These are phyloP conservation scores for Cicer bijugum DNA, from an alignment of 306 rosid genomes.

Conservation along the genomic window DNA sequence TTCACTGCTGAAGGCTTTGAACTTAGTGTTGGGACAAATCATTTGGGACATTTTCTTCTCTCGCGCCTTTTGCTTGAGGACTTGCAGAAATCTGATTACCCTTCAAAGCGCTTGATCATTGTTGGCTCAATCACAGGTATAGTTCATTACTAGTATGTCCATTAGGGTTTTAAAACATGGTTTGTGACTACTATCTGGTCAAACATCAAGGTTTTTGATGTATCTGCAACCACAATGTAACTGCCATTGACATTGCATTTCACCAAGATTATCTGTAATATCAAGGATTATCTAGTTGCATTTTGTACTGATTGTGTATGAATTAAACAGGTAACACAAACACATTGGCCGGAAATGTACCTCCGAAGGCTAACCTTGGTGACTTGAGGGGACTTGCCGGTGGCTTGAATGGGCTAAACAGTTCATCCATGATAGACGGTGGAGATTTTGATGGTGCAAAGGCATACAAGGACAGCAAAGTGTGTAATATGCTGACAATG, in stretches of 20 bases:
- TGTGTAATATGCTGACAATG: constrained; percentile 98
- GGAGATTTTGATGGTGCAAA: constrained; percentile 96
- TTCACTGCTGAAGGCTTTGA: constrained; percentile 97
- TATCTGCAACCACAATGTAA: not conserved
- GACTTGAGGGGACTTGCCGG: constrained; percentile 94
- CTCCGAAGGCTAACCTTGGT: constrained; percentile 98
- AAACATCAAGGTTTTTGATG: not conserved
- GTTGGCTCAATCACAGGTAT: constrained; percentile 98
- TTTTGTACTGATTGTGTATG: constrained; percentile 37
- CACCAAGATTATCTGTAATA: not conserved
- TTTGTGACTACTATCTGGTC: not conserved
- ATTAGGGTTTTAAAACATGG: not conserved
- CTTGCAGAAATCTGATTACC: constrained; percentile 82
- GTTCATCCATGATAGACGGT: constrained; percentile 91
- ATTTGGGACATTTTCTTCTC: constrained; percentile 94
- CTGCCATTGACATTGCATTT: not conserved
- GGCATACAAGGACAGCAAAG: constrained; percentile 99
- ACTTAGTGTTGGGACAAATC: constrained; percentile 94
- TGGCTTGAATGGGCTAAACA: constrained; percentile 83
- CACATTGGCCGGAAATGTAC: constrained; percentile 99
- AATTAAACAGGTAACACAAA: constrained; percentile 81
- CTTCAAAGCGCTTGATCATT: constrained; percentile 83
- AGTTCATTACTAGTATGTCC: constrained; percentile 13
- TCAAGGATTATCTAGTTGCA: constrained; percentile 13
- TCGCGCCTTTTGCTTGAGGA: constrained; percentile 80